A percentile compares a stretch with the other conserved stretches of the same genome.
phyloP scores from a whole-genome alignment of 768 basidiomycete species.

The Boletus subparvulus region DNA sequence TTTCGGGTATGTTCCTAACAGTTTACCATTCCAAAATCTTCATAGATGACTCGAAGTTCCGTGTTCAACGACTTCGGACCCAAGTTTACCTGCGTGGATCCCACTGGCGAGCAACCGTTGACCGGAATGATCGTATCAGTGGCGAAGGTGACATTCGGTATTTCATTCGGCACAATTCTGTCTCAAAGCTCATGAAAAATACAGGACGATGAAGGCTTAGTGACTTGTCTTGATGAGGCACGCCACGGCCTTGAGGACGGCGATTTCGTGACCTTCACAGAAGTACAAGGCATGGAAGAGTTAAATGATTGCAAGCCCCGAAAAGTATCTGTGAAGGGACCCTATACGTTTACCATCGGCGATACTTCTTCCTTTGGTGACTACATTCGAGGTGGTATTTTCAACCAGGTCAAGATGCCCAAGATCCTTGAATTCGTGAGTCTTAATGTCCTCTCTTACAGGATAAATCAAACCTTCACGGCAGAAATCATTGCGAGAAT shows the following conservation, averaged over 20 bases:
- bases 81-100: slow-evolving; percentile 93
- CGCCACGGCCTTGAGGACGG: slow-evolving; percentile 99
- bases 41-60: slow-evolving; percentile 48
- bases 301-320: slow-evolving; percentile 89
- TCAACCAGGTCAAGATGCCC: slow-evolving; percentile 99
- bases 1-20: slow-evolving; percentile 67
- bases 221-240: slow-evolving; percentile 95
- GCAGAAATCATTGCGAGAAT: slow-evolving; percentile 92
- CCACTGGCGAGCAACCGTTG: slow-evolving; percentile 95
- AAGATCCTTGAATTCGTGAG: slow-evolving; percentile 92
- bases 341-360: slow-evolving; percentile 96
- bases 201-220: slow-evolving; percentile 85
- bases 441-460: slow-evolving; percentile 11
- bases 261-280: slow-evolving; percentile 94
- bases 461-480: slow-evolving; percentile 1
- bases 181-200: not conserved
- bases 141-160: slow-evolving; percentile 57
- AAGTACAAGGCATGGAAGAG: slow-evolving; percentile 93
- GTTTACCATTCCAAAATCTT: not conserved
- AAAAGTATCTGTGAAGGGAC: slow-evolving; percentile 91
- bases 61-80: slow-evolving; percentile 96
- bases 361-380: slow-evolving; percentile 76
- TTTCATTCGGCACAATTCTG: not conserved
- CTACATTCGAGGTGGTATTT: slow-evolving; percentile 89
- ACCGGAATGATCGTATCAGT: slow-evolving; percentile 95